Percentiles rank a stretch among this genome's conserved stretches.
Conservation (phyloP, 2,329 filamentous ascomycete genomes). For the Trichoderma sp. region DNA sequence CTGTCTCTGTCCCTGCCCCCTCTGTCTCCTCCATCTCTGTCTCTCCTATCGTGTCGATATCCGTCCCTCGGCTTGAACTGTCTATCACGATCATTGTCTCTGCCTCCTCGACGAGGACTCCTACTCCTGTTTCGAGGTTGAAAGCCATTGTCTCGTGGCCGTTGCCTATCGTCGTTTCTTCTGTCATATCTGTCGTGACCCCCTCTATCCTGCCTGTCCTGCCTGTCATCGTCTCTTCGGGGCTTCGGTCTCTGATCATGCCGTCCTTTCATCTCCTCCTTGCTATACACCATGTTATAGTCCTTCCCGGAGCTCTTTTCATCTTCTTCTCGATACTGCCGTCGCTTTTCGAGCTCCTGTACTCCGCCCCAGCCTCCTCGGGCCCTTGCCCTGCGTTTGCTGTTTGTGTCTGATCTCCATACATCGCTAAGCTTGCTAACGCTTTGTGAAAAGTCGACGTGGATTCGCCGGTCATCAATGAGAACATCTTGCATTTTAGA, state of each 20-base stretch:
- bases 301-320: conserved; percentile 50
- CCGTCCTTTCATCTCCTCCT: conserved; percentile 64
- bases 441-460: conserved; percentile 98
- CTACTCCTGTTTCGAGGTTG: conserved; percentile 48
- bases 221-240: conserved; percentile 29
- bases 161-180: conserved; percentile 23
- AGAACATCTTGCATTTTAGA: conserved; percentile 98
- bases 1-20: conserved; percentile 25
- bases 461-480: conserved; percentile 95
- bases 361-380: conserved; percentile 90
- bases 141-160: background rate
- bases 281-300: conserved; percentile 83
- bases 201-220: conserved; percentile 26
- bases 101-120: conserved; percentile 44
- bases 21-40: conserved; percentile 12
- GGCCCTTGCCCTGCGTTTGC: conserved; percentile 66
- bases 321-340: conserved; percentile 79
- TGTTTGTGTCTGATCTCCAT: conserved; percentile 85
- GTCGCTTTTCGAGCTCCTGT: conserved; percentile 81
- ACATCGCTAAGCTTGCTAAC: conserved; percentile 84
- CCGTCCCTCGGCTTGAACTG: conserved; percentile 33
- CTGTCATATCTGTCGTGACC: conserved; percentile 27
- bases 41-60: conserved; percentile 38
- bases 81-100: conserved; percentile 36
- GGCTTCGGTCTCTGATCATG: conserved; percentile 37